Evolutionary conservation across 306 rosid genomes (phyloP), one percentile per base, ranked within the genome.

Genomic region (Malus asiatica): DNA sequence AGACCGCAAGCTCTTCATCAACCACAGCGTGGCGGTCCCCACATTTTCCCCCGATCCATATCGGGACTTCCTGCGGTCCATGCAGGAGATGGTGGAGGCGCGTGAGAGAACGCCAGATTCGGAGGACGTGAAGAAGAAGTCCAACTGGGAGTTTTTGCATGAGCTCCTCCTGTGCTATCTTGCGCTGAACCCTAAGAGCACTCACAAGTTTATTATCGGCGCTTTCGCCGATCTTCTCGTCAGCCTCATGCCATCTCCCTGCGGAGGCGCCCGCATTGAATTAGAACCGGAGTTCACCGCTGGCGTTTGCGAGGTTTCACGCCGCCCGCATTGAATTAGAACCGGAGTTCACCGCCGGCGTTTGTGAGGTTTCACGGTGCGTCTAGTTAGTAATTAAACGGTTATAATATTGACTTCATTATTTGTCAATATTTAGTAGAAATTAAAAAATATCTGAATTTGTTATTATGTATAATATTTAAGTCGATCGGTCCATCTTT

Each of bases 71-170:
- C 86, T 98, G 11, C 81, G 77, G 11, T 96, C 99, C 40, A 96
- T 96, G 99, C 89, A 87, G 71, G 99, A 96, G 86, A 96, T 96
- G 97, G 89, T 96, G 88, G 98, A 90, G 80, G 93, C 99, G 53
- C 93, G 93, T 23, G 95, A 85, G 1, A 80, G 80, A 64, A 81
- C 71, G 83, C 89, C 86, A 48, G 89, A 76, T 18, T 48, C 55
- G 73, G 78, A 75, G 57, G 82, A 70, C 83, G 88, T 84, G 45
- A 87, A 72, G 75, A 74, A 68, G 52, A 82, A 83, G 29, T 84
- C 96, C 8, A 89, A 85, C 67, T 90, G 97, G 97, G 91, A 90
- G 20, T 80, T 82, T 52, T 77, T 96, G 76, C 93, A 96, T 53
- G 96, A 90, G 84, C 91, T 96, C 68, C 95, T 96, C 22, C 74